Base-by-base conservation (phyloP, 805 yeast genomes). In the Blastobotrys attinorum region DNA sequence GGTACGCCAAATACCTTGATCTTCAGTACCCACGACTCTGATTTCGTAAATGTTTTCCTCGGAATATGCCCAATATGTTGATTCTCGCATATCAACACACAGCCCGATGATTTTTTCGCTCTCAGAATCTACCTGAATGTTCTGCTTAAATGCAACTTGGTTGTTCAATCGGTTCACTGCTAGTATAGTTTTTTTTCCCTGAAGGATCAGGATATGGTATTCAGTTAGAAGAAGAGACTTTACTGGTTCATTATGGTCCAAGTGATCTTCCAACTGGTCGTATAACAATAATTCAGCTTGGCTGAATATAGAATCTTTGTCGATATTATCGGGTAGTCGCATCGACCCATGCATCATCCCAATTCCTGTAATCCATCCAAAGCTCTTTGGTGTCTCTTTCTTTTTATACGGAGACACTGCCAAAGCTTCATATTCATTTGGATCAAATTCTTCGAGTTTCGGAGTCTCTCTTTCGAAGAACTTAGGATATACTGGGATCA, bases 1-100 rank as follows among this genome's bases (percentile, higher is more conserved):
- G 0, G 75, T 66, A 42, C 73, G 74, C 96, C 97, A 86, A 2
- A 89, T 79, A 21, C 83, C 83, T 3, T 72, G 66, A 3, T 79
- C 69, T 59, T 90, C 97, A 55, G 82, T 73, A 29, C 72, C 72
- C 10, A 85, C 66, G 7, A 81, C 70, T 15, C 50, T 53, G 4
- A 92, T 62, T 58, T 92, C 98, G 57, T 73, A 83, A 7, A 92
- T 76, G 39, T 69, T 70, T 3, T 63, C 56, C 10, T 65, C 61
- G 0, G 92, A 76, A 53, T 68, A 85, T 3, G 83, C 61, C 98
- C 98, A 92, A 53, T 68, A 83, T 0, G 97, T 84, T 1, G 68
- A 57, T 36, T 62, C 62, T 3, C 60, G 47, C 41, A 62, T 61
- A 53, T 83, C 94, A 1, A 70, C 67, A 2, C 71, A 55, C 3